Base-by-base conservation (phyloP, 2,329 filamentous ascomycete species). In the Elsinoe perseae region DNA sequence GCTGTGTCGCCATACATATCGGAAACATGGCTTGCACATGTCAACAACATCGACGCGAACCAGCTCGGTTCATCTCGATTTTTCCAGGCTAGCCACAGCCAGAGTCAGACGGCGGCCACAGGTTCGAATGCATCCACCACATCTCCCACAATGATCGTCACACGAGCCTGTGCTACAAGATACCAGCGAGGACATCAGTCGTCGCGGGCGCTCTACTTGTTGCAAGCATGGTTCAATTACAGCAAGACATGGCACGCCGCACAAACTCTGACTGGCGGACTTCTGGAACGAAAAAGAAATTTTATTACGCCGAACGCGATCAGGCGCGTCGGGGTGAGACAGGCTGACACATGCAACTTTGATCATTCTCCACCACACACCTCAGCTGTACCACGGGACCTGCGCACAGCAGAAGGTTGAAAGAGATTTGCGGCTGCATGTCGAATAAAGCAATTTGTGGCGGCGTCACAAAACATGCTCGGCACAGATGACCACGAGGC, bases 301-400 rank as follows among this genome's bases (percentile, higher is more conserved):
- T 32, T 38, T 36, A 7, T n/a, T 36, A 4, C n/a, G 28, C 25
- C 28, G 21, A 18, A 38, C 48, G 48, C 32, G 48, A 32, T 52
- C 28, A 36, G 48, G 30, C 48, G 48, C 48, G 48, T 52, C 32
- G 8, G 25, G 21, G 30, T 52, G 48, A 52, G 48, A 52, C 48
- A 52, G 16, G n/a, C 9, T 52, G 48, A 52, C 48, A 52, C 48
- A 52, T 28, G 48, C 28, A 9, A 44, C 48, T 52, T 38, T 52
- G 48, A 21, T 52, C 48, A 52, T 28, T 34, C 32, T 23, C 32
- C 48, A 52, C 48, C 9, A 20, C 28, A 52, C 16, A 23, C 32
- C 18, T 3, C 18, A 10, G 23, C 9, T 18, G 48, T 36, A 52
- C 48, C 30, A 52, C 48, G 48, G 48, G 48, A 32, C 30, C 18